Conservation (phyloP, 2,329 filamentous ascomycete species). For the Microdochium trichocladiopsis region DNA sequence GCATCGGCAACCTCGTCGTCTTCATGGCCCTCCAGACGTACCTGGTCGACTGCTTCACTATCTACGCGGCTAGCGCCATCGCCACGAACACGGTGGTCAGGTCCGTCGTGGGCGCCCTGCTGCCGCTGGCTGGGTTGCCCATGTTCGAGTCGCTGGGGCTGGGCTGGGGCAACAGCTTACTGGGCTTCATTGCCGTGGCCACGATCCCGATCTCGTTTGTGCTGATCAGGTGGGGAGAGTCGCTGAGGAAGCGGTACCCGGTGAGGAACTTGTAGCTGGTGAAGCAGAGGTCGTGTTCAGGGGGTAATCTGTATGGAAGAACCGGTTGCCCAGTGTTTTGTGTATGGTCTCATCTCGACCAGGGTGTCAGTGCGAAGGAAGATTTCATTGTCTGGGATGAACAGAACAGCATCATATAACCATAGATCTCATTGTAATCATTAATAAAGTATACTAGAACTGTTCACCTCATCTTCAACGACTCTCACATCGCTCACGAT, state of each 20-base stretch:
- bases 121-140: slow-evolving; percentile 30
- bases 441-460: too few species aligned
- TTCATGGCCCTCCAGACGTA: slow-evolving; percentile 24
- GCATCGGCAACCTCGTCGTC: slow-evolving; percentile 18
- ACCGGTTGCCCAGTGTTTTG: too few species aligned
- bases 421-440: too few species aligned
- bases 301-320: too few species aligned
- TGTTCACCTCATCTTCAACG: too few species aligned
- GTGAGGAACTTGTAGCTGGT: slow-evolving; percentile 24
- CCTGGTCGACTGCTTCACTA: slow-evolving; percentile 24
- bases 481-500: too few species aligned
- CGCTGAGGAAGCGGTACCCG: slow-evolving; percentile 32
- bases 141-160: slow-evolving; percentile 30
- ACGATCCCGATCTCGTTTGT: slow-evolving; percentile 39
- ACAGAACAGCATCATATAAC: too few species aligned
- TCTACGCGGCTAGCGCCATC: slow-evolving; percentile 22
- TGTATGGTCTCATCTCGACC: too few species aligned
- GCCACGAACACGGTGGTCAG: slow-evolving; percentile 25
- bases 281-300: too few species aligned
- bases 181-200: slow-evolving; percentile 41
- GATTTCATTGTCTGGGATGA: too few species aligned
- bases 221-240: slow-evolving; percentile 36
- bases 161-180: slow-evolving; percentile 40
- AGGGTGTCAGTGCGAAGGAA: too few species aligned
- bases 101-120: slow-evolving; percentile 28